phyloP scores from a whole-genome alignment of 306 rosid species.

The Trifolium pratense region DNA sequence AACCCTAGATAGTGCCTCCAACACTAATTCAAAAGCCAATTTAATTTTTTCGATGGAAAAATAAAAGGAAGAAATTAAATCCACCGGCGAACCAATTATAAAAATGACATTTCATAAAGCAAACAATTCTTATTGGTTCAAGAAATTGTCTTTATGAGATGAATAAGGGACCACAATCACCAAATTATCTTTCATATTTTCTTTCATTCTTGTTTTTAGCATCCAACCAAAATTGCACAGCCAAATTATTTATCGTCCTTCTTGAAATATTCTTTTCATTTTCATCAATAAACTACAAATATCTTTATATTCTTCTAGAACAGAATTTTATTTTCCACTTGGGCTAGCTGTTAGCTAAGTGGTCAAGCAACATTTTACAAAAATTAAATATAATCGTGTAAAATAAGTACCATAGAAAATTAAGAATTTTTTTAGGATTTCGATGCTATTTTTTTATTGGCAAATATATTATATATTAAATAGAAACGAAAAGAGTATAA shows the following conservation, averaged over 20 bases:
- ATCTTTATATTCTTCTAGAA: conserved; percentile 27
- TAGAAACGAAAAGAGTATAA: no score
- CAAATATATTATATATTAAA: no score
- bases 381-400: not conserved
- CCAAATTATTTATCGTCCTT: conserved; percentile 45
- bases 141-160: conserved; percentile 46
- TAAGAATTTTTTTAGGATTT: not conserved
- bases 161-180: conserved; percentile 64
- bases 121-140: conserved; percentile 47
- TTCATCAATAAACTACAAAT: conserved; percentile 14
- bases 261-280: conserved; percentile 34
- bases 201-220: conserved; percentile 44
- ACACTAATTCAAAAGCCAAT: conserved; percentile 47
- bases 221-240: conserved; percentile 47
- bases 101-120: conserved; percentile 45
- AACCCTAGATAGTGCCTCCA: conserved; percentile 53
- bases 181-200: conserved; percentile 46
- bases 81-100: conserved; percentile 48
- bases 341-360: conserved; percentile 18
- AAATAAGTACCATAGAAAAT: not conserved
- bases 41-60: conserved; percentile 44
- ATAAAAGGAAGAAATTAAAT: conserved; percentile 33
- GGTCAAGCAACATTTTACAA: conserved; percentile 23
- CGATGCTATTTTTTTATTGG: no score
- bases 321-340: conserved; percentile 12